These are phyloP conservation scores for Dalbergia cultrata DNA, from an alignment of 306 rosid species.

Conservation along the genomic window DNA sequence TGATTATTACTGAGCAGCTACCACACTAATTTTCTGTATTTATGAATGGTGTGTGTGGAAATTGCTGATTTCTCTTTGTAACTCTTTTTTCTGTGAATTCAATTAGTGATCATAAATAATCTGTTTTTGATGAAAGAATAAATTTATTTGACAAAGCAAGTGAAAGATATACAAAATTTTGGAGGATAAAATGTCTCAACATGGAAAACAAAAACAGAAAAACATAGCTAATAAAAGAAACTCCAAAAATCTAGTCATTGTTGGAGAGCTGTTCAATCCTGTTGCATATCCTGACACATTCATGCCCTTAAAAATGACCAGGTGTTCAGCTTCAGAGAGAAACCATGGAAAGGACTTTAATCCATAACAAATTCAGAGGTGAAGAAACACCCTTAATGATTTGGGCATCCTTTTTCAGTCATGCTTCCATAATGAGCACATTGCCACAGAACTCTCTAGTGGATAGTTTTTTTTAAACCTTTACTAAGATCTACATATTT, in stretches of 20 bases:
- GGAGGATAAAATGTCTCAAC: constrained; percentile 4
- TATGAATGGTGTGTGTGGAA: background rate
- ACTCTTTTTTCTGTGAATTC: constrained; percentile 3
- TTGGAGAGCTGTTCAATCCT: background rate
- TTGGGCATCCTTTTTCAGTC: too few species aligned
- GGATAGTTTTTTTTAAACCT: background rate
- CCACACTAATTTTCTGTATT: constrained; percentile 6
- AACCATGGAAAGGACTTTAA: background rate
- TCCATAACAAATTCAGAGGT: too few species aligned
- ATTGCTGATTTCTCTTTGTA: background rate
- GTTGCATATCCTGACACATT: background rate
- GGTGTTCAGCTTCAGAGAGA: background rate
- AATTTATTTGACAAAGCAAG: background rate
- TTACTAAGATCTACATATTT: background rate
- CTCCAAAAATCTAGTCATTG: background rate
- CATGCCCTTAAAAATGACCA: background rate
- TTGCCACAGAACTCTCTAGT: too few species aligned
- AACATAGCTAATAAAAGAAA: background rate
- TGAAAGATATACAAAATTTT: background rate
- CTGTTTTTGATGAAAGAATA: background rate
- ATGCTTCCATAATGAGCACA: too few species aligned
- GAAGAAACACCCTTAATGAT: too few species aligned
- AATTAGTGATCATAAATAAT: background rate
- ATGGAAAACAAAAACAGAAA: background rate
- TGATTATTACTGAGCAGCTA: background rate